Percentiles rank a stretch among this genome's conserved stretches.
Evolutionary conservation across 768 basidiomycete genomes (phyloP).

Genomic region (Podaxis sp.): DNA sequence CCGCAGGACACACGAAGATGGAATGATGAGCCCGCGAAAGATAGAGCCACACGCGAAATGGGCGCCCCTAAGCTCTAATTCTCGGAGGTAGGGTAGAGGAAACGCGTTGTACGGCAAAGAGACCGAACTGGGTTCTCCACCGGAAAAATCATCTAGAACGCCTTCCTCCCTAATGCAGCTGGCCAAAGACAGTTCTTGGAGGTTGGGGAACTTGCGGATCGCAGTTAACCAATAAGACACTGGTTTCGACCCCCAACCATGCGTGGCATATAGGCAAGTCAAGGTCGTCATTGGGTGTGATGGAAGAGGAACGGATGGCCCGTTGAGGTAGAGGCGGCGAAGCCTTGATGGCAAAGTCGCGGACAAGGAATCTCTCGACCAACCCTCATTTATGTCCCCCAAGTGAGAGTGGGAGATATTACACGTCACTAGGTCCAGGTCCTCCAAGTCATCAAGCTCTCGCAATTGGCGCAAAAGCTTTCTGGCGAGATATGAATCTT

Average conservation of each 20-base stretch:
- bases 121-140: not conserved
- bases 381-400: not conserved
- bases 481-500: not conserved
- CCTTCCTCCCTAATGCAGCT: conserved; percentile 2
- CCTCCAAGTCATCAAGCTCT: conserved; percentile 6
- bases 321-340: conserved; percentile 7
- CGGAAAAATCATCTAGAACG: not conserved
- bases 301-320: conserved; percentile 9
- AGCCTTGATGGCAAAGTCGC: not conserved
- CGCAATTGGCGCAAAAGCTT: not conserved
- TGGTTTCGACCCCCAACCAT: not conserved
- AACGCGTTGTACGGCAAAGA: not conserved
- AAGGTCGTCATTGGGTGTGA: not conserved
- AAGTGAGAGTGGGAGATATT: not conserved
- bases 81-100: conserved; percentile 1
- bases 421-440: not conserved
- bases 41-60: conserved; percentile 1
- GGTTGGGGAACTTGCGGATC: conserved; percentile 6
- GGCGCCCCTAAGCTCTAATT: conserved; percentile 4
- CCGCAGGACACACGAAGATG: not conserved
- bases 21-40: conserved; percentile 8
- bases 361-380: not conserved
- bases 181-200: conserved; percentile 2
- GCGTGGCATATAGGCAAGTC: conserved; percentile 7
- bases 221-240: not conserved